These are phyloP conservation scores for Trametes polyzona DNA, from an alignment of 1,284 basidiomycete species.

Conservation along the genomic window DNA sequence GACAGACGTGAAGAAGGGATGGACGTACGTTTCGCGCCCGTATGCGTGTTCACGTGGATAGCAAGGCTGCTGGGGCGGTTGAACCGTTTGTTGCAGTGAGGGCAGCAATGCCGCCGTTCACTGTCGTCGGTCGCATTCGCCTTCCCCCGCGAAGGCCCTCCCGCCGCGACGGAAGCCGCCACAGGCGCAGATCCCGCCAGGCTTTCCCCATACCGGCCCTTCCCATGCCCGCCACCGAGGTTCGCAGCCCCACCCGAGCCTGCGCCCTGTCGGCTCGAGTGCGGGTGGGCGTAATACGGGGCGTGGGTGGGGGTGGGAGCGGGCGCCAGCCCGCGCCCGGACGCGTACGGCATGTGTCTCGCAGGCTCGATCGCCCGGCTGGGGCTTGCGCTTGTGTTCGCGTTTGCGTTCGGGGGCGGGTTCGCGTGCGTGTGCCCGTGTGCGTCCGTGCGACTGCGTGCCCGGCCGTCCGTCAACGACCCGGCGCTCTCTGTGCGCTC, in stretches of 20 bases:
- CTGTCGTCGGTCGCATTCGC: conserved; percentile 17
- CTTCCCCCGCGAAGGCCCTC: conserved; percentile 2
- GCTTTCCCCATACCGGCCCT: conserved; percentile 7
- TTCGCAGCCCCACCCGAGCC: conserved; percentile 2
- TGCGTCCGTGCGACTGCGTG: not conserved
- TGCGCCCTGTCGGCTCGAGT: not conserved
- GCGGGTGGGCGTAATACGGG: conserved; percentile 5
- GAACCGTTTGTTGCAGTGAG: conserved; percentile 46
- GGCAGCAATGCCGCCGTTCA: conserved; percentile 41
- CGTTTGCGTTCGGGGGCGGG: not conserved
- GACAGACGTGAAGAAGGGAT: not conserved
- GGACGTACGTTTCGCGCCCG: conserved; percentile 44
- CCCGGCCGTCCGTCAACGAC: not conserved
- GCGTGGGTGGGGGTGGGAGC: not conserved
- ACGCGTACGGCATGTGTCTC: not conserved
- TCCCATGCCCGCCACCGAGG: conserved; percentile 5
- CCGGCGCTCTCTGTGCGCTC: conserved; percentile 1
- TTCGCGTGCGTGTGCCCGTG: not conserved
- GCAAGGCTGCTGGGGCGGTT: conserved; percentile 49
- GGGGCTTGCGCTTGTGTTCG: not conserved
- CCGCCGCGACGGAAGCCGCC: not conserved
- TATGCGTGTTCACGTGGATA: conserved; percentile 48
- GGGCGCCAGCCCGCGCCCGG: not conserved
- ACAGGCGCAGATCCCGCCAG: not conserved
- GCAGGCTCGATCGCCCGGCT: not conserved